Percentiles rank a stretch among this genome's conserved stretches.
phyloP scores from a whole-genome alignment of 768 basidiomycete genomes.

The Tulasnella sp. region DNA sequence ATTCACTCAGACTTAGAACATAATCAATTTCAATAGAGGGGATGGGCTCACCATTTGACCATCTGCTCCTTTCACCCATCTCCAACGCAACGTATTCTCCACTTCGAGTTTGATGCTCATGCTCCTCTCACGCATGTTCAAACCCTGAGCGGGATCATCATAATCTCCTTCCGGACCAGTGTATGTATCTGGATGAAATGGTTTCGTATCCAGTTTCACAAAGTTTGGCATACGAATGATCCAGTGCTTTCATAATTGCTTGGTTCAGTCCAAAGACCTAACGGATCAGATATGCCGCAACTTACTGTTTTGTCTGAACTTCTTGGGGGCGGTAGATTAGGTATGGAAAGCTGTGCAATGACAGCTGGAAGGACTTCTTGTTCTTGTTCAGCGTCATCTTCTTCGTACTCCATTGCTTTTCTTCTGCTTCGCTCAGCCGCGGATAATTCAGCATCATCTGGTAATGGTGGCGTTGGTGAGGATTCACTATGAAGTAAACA shows the following conservation, averaged over 20 bases:
- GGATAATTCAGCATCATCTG: slow-evolving; percentile 38
- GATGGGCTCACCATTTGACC: slow-evolving; percentile 58
- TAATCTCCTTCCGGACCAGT: slow-evolving; percentile 70
- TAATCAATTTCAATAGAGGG: slow-evolving; percentile 9
- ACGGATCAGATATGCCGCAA: slow-evolving; percentile 13
- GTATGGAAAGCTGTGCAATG: slow-evolving; percentile 65
- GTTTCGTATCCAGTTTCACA: slow-evolving; percentile 76
- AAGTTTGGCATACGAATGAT: slow-evolving; percentile 89
- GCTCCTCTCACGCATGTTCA: slow-evolving; percentile 58
- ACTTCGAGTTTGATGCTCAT: slow-evolving; percentile 80
- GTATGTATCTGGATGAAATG: slow-evolving; percentile 81
- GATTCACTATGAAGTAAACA: slow-evolving; percentile 11
- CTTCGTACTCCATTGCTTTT: slow-evolving; percentile 66
- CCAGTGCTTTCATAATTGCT: slow-evolving; percentile 49
- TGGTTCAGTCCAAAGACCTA: not conserved
- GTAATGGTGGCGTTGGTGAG: slow-evolving; percentile 9
- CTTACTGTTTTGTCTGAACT: slow-evolving; percentile 73
- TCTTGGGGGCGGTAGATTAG: slow-evolving; percentile 73
- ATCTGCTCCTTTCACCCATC: slow-evolving; percentile 68
- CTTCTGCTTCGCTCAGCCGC: slow-evolving; percentile 44
- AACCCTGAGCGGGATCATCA: slow-evolving; percentile 45
- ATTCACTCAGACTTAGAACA: not conserved
- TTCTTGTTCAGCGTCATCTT: slow-evolving; percentile 45
- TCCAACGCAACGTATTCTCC: slow-evolving; percentile 92
- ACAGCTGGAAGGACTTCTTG: slow-evolving; percentile 41